phyloP scores from a whole-genome alignment of 2,329 filamentous ascomycete species.

The Fusarium sp. region DNA sequence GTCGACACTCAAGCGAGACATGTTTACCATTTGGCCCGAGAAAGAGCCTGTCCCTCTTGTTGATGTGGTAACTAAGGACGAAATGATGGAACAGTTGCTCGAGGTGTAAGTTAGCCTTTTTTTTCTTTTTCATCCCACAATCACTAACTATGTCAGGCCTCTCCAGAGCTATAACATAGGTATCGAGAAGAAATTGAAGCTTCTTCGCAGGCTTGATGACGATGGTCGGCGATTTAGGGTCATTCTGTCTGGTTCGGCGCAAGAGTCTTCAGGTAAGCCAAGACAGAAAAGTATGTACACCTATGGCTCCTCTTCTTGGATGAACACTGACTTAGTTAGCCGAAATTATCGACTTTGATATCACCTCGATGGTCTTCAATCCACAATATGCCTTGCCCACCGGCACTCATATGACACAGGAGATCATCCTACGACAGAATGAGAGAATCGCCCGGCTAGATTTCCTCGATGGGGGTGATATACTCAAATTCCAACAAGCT shows the following conservation, averaged over 20 bases:
- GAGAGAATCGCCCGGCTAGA: conserved; percentile 51
- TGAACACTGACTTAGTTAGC: conserved; percentile 36
- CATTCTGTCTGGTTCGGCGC: conserved; percentile 46
- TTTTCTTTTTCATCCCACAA: too few relatives aligned
- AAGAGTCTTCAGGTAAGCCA: conserved; percentile 35
- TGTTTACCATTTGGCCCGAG: conserved; percentile 52
- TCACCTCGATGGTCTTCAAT: conserved; percentile 46
- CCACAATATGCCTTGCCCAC: conserved; percentile 50
- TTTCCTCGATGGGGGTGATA: conserved; percentile 46
- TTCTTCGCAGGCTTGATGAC: conserved; percentile 48
- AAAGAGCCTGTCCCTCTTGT: conserved; percentile 46
- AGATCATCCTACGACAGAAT: conserved; percentile 50
- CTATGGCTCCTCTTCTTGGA: background rate
- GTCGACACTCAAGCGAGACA: conserved; percentile 38
- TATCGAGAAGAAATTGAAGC: conserved; percentile 45
- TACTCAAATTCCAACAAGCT: conserved; percentile 53
- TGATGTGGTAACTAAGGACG: conserved; percentile 51
- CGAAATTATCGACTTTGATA: conserved; percentile 52
- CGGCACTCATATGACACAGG: conserved; percentile 31
- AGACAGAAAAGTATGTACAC: conserved; percentile 42
- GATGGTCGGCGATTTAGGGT: conserved; percentile 48
- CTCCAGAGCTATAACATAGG: conserved; percentile 37
- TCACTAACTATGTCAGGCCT: conserved; percentile 29
- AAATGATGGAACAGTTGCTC: conserved; percentile 53
- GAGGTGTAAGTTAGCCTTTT: conserved; percentile 37